phyloP scores from a whole-genome alignment of 495 filamentous ascomycete genomes.

The Trichoderma reesei region DNA sequence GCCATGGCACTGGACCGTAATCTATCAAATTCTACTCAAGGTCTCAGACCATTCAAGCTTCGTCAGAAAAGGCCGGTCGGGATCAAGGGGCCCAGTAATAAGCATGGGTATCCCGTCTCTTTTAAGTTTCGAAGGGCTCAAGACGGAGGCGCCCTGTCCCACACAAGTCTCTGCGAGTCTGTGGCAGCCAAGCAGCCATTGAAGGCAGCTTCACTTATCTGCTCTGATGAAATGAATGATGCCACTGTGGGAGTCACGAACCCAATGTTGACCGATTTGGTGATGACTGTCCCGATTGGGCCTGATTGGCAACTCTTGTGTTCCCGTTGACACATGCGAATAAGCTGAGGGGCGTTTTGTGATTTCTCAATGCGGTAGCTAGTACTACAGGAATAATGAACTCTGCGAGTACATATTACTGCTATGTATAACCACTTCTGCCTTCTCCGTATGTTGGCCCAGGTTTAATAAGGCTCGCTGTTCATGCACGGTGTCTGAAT shows the following conservation, averaged over 20 bases:
- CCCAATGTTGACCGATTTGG: too few species aligned
- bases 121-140: background rate
- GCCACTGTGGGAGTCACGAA: too few species aligned
- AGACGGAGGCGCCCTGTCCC: slow-evolving; percentile 5
- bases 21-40: background rate
- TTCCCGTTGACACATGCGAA: background rate
- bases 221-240: too few species aligned
- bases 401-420: too few species aligned
- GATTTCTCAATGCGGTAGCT: too few species aligned
- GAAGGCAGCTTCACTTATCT: too few species aligned
- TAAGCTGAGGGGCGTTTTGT: background rate
- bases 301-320: background rate
- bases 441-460: too few species aligned
- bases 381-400: too few species aligned
- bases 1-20: background rate
- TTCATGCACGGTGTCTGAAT: too few species aligned
- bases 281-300: background rate
- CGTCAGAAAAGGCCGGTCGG: slow-evolving; percentile 1
- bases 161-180: background rate
- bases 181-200: too few species aligned
- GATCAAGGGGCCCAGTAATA: background rate
- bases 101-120: background rate
- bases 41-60: slow-evolving; percentile 6
- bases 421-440: too few species aligned
- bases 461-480: too few species aligned